Evolutionary conservation across 225 moss, liverwort and hornwort species (phyloP).

Genomic region (Pleurozium schreberi): DNA sequence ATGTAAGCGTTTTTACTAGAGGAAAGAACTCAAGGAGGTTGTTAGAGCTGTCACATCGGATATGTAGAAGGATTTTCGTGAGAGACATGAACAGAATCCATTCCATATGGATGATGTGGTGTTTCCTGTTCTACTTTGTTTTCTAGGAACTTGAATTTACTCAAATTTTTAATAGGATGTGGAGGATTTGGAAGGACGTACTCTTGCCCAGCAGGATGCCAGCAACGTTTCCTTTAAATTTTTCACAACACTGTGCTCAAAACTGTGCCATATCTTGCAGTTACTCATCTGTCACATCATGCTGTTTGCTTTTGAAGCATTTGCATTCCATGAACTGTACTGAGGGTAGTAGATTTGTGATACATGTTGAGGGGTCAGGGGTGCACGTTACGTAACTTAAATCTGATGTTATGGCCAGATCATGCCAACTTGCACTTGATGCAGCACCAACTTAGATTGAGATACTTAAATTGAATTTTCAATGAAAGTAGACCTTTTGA

Average conservation of each 20-base stretch:
- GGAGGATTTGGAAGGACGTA: neutral
- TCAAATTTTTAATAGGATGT: neutral
- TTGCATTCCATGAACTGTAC: neutral
- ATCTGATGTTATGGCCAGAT: neutral
- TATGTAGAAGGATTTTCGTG: neutral
- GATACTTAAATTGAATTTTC: neutral
- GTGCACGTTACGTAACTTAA: neutral
- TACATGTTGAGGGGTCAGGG: neutral
- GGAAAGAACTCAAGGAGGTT: neutral
- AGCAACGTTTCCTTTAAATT: neutral
- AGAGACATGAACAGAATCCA: neutral
- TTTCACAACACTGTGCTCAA: neutral
- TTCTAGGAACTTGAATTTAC: neutral
- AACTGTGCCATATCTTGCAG: neutral
- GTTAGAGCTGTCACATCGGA: neutral
- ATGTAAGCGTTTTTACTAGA: neutral
- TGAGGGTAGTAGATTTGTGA: neutral
- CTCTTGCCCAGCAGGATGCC: neutral
- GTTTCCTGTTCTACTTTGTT: neutral
- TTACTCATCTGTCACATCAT: neutral
- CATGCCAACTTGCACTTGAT: neutral
- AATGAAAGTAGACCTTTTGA: neutral
- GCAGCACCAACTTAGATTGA: neutral
- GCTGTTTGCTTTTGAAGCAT: neutral
- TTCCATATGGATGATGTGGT: neutral